Percentiles rank a stretch among this genome's conserved stretches.
phyloP scores from a whole-genome alignment of 805 yeast species.

The Pichia nakasei region DNA sequence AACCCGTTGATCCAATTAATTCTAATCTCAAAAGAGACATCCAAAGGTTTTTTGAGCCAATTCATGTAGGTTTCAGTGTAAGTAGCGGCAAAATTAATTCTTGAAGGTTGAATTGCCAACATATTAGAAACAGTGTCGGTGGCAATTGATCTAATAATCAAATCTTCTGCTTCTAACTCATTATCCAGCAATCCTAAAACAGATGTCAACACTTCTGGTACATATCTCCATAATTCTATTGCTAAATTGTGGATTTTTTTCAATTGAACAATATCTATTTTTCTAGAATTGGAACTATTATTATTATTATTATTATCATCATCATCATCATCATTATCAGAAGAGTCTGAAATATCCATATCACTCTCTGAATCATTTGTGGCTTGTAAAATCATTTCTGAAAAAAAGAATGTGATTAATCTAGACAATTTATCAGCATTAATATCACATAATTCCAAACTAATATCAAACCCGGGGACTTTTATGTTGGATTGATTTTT shows the following conservation, averaged over 20 bases:
- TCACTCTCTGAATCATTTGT: slow-evolving; percentile 45
- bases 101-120: slow-evolving; percentile 38
- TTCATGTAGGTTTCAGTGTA: slow-evolving; percentile 54
- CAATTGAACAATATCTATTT: slow-evolving; percentile 31
- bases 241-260: slow-evolving; percentile 55
- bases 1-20: slow-evolving; percentile 60
- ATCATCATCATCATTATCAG: slow-evolving; percentile 12
- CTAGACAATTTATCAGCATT: slow-evolving; percentile 70
- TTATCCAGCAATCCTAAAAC: slow-evolving; percentile 74
- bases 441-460: slow-evolving; percentile 57
- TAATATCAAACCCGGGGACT: slow-evolving; percentile 57
- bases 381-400: slow-evolving; percentile 60
- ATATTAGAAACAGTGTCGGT: slow-evolving; percentile 67
- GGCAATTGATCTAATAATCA: slow-evolving; percentile 53
- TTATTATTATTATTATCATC: background rate
- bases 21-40: slow-evolving; percentile 56
- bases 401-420: slow-evolving; percentile 66
- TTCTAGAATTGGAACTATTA: background rate
- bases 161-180: slow-evolving; percentile 67
- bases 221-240: slow-evolving; percentile 64
- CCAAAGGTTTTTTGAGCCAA: slow-evolving; percentile 73
- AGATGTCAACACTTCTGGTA: slow-evolving; percentile 65
- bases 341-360: slow-evolving; percentile 47
- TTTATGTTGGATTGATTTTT: slow-evolving; percentile 10
- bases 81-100: slow-evolving; percentile 46